Base-by-base conservation (phyloP, 768 basidiomycete species). In the Tylopilus rubrobrunneus region DNA sequence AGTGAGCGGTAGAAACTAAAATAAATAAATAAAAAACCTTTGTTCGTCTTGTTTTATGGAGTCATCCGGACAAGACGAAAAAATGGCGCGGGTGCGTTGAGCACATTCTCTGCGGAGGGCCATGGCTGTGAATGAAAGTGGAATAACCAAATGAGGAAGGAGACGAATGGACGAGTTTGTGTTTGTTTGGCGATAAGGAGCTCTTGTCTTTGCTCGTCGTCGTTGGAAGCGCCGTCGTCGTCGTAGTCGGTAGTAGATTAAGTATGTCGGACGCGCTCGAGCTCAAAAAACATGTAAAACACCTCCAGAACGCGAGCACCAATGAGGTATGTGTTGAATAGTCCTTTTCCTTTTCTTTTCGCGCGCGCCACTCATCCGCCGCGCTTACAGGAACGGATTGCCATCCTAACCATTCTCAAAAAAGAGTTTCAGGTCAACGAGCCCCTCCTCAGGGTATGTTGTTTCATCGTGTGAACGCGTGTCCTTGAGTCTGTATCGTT, bases 251-350 rank as follows among this genome's bases (percentile, higher is more conserved):
- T 66, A 65, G 62, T 41, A 59, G 43, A 34, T 31, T 31, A 15
- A n/a, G 7, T 12, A 69, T 71, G 68, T 66, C 75, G 45, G 72
- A 72, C 51, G 68, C 67, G 34, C 71, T 74, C 66, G 87, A 89
- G 74, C 77, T 91, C 73, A 89, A 83, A 78, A 85, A 82, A 71
- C 82, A 87, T 70, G 87, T 86, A 49, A 91, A 89, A 78, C 80
- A 84, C 76, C 76, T 91, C 61, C 85, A 89, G 76, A 80, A 70
- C 64, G 76, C 83, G 56, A 72, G 79, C 59, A 77, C 72, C 40
- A 75, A 75, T 54, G 71, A 80, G 82, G 84, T 86, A 73, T 62
- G 3, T 23, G 65, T 17, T 3, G 19, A 8, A n/a, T n/a, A n/a
- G n/a, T n/a, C n/a, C n/a, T n/a, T n/a, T n/a, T n/a, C n/a, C n/a